Conservation (phyloP, 306 rosid species). For the Castanea mollissima region DNA sequence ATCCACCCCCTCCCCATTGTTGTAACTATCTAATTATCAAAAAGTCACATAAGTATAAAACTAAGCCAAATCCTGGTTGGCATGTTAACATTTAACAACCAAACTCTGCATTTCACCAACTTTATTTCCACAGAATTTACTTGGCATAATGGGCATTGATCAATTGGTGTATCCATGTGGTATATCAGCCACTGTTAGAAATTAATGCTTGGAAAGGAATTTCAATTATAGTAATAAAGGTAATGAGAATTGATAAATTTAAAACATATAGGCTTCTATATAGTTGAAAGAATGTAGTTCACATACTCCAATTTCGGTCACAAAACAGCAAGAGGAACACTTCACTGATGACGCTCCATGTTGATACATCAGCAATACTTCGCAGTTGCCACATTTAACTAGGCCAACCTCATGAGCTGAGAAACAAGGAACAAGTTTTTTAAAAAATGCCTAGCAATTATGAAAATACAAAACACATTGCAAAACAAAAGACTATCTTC, state of each 20-base stretch:
- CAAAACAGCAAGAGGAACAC: slow-evolving; percentile 72
- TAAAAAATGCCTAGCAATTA: not conserved
- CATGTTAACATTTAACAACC: no score
- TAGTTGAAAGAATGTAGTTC: not conserved
- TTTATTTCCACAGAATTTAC: not conserved
- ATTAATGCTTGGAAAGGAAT: not conserved
- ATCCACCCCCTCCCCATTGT: no score
- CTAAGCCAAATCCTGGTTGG: no score
- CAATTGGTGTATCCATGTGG: not conserved
- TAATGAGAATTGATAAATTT: not conserved
- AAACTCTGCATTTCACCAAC: not conserved
- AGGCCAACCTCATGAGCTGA: slow-evolving; percentile 84
- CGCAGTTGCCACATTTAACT: slow-evolving; percentile 81
- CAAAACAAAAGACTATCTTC: not conserved
- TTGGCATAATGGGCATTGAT: not conserved
- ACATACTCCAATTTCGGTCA: slow-evolving; percentile 82
- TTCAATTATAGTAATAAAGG: not conserved
- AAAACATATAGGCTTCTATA: not conserved
- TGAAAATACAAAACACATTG: not conserved
- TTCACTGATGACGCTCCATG: slow-evolving; percentile 77
- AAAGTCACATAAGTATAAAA: no score
- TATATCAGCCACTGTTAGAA: not conserved
- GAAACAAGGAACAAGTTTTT: slow-evolving; percentile 18
- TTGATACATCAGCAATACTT: slow-evolving; percentile 76
- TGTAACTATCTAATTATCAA: no score